These are phyloP conservation scores for Sphaerobolus stellatus DNA, from an alignment of 1,284 basidiomycete genomes.

Conservation along the genomic window DNA sequence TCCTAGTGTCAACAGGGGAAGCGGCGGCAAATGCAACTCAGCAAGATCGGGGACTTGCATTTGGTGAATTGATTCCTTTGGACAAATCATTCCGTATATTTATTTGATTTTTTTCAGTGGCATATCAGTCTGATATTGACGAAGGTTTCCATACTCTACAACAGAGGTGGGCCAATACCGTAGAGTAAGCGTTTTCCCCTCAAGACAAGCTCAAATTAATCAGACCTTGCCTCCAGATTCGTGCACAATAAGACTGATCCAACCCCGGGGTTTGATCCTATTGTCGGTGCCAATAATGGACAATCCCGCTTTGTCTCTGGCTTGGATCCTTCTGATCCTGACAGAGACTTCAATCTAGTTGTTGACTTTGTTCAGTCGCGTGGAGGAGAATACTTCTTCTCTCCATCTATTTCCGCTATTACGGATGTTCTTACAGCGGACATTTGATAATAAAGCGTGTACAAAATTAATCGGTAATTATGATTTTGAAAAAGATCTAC, in stretches of 20 bases:
- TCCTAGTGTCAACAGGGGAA: slow-evolving; percentile 38
- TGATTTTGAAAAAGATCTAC: too few species aligned
- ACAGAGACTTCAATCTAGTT: slow-evolving; percentile 25
- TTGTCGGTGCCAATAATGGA: slow-evolving; percentile 40
- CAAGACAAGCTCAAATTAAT: too few species aligned
- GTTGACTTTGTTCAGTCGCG: slow-evolving; percentile 33
- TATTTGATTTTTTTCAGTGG: slow-evolving; percentile 32
- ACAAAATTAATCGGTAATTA: too few species aligned
- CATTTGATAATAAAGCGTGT: not conserved
- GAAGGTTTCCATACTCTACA: slow-evolving; percentile 52
- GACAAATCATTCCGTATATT: not conserved
- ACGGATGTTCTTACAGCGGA: not conserved
- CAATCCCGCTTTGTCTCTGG: slow-evolving; percentile 38
- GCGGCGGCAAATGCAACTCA: slow-evolving; percentile 33
- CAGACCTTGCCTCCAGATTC: slow-evolving; percentile 20
- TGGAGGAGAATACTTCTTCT: slow-evolving; percentile 47
- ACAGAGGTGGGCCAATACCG: slow-evolving; percentile 35
- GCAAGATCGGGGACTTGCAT: slow-evolving; percentile 47
- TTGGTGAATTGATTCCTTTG: slow-evolving; percentile 20
- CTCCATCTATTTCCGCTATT: slow-evolving; percentile 40
- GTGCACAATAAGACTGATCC: not conserved
- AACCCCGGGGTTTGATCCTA: slow-evolving; percentile 13
- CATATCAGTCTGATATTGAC: slow-evolving; percentile 47
- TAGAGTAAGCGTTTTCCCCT: slow-evolving; percentile 15
- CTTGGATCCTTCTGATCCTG: slow-evolving; percentile 37